Conservation (phyloP, 176 grass and related monocot species). For the Musa acuminata region DNA sequence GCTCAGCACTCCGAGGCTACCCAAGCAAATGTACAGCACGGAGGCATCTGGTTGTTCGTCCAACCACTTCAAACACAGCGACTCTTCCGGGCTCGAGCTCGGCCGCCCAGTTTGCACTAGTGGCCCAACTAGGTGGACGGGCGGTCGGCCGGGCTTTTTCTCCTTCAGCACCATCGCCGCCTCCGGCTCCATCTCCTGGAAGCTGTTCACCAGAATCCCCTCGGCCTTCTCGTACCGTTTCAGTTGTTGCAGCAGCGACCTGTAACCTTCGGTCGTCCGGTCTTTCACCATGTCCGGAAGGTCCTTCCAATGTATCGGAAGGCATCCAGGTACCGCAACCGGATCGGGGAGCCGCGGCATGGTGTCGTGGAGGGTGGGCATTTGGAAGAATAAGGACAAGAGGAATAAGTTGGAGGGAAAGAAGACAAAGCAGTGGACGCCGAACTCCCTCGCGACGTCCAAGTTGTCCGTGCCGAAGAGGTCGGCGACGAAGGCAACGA, state of each 20-base stretch:
- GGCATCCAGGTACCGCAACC: no score
- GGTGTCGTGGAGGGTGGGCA: conserved; percentile 22
- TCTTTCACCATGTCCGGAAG: no score
- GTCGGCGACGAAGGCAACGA: conserved; percentile 38
- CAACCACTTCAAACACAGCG: conserved; percentile 1
- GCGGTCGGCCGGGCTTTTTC: background rate
- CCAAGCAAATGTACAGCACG: background rate
- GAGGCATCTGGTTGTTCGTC: background rate
- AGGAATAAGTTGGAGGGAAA: conserved; percentile 33
- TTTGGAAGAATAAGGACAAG: conserved; percentile 13
- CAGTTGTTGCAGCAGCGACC: no score
- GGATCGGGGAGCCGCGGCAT: no score
- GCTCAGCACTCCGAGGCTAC: background rate
- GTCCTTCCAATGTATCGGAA: no score
- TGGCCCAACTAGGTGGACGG: background rate
- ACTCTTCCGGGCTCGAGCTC: background rate
- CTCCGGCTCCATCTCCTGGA: conserved; percentile 4
- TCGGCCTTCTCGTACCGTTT: no score
- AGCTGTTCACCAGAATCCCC: no score
- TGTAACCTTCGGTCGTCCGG: no score
- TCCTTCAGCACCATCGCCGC: background rate
- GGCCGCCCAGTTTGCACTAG: background rate
- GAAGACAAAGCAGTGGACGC: conserved; percentile 34
- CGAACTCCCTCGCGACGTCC: conserved; percentile 25
- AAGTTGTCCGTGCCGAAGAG: conserved; percentile 26